phyloP scores from a whole-genome alignment of 2,329 filamentous ascomycete genomes.

The Amylocarpus encephaloides region DNA sequence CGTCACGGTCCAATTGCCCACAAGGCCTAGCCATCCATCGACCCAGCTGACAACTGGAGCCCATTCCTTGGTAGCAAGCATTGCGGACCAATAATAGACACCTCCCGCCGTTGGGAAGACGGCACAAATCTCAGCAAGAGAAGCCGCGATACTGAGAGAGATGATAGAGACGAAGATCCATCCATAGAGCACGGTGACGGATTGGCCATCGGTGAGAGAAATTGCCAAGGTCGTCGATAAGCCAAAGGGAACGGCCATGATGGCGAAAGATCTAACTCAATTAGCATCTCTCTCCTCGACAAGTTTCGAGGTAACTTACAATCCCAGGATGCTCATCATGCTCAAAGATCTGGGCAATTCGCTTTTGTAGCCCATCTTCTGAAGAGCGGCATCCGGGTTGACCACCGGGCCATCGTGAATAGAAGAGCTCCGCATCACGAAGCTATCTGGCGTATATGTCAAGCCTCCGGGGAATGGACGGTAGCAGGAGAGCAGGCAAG shows the following conservation, averaged over 20 bases:
- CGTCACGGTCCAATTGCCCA: slow-evolving; percentile 65
- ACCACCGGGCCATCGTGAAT: slow-evolving; percentile 13
- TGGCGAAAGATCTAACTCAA: slow-evolving; percentile 55
- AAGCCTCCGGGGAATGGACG: too few species aligned
- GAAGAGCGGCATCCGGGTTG: slow-evolving; percentile 17
- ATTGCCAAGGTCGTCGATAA: slow-evolving; percentile 64
- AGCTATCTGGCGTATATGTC: too few species aligned
- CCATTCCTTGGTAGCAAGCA: slow-evolving; percentile 59
- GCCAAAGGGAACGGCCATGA: slow-evolving; percentile 53
- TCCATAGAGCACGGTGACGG: slow-evolving; percentile 64
- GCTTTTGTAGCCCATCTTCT: slow-evolving; percentile 55
- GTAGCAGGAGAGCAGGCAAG: too few species aligned
- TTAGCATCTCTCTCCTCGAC: slow-evolving; percentile 11
- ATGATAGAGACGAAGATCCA: slow-evolving; percentile 62
- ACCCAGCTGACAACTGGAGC: slow-evolving; percentile 63
- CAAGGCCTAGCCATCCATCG: slow-evolving; percentile 64
- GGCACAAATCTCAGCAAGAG: slow-evolving; percentile 62
- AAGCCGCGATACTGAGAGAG: slow-evolving; percentile 57
- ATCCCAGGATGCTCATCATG: slow-evolving; percentile 63
- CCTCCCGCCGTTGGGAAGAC: slow-evolving; percentile 63
- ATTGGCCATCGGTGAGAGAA: slow-evolving; percentile 60
- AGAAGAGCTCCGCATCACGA: slow-evolving; percentile 5
- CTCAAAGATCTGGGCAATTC: slow-evolving; percentile 60
- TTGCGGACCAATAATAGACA: slow-evolving; percentile 66
- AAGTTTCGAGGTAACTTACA: slow-evolving; percentile 21